A percentile compares a stretch with the other conserved stretches of the same genome.
Evolutionary conservation across 306 rosid species (phyloP).

Genomic region (Elaeagnus macrophylla): DNA sequence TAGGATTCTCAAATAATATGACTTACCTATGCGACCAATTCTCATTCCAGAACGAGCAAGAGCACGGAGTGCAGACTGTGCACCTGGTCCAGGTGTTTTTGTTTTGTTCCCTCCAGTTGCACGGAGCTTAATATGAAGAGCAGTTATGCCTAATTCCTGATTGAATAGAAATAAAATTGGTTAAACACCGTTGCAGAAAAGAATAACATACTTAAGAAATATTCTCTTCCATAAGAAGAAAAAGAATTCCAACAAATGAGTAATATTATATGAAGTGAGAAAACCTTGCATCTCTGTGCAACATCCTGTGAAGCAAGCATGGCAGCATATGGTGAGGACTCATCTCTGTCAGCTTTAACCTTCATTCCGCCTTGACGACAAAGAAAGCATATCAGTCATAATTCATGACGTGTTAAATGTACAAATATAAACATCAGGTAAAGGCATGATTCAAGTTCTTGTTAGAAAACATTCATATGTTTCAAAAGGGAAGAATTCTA

Average conservation of each 20-base stretch:
- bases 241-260: too few relatives aligned
- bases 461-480: too few relatives aligned
- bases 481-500: background rate
- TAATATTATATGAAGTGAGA: background rate
- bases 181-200: background rate
- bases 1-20: background rate
- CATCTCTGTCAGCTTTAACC: conserved; percentile 83
- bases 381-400: background rate
- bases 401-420: background rate
- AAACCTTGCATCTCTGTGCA: conserved; percentile 69
- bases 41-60: conserved; percentile 93
- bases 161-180: background rate
- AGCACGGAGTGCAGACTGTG: conserved; percentile 87
- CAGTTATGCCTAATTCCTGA: conserved; percentile 80
- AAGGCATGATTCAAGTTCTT: too few relatives aligned
- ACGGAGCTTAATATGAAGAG: conserved; percentile 75
- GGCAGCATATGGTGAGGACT: conserved; percentile 81
- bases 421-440: too few relatives aligned
- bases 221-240: background rate
- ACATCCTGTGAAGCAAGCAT: conserved; percentile 95
- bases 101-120: conserved; percentile 92
- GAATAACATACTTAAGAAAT: too few relatives aligned
- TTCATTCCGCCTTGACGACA: conserved; percentile 65
- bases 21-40: conserved; percentile 81
- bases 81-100: conserved; percentile 89